phyloP scores from a whole-genome alignment of 2,329 filamentous ascomycete genomes.

The Ceratocystis albifundus region DNA sequence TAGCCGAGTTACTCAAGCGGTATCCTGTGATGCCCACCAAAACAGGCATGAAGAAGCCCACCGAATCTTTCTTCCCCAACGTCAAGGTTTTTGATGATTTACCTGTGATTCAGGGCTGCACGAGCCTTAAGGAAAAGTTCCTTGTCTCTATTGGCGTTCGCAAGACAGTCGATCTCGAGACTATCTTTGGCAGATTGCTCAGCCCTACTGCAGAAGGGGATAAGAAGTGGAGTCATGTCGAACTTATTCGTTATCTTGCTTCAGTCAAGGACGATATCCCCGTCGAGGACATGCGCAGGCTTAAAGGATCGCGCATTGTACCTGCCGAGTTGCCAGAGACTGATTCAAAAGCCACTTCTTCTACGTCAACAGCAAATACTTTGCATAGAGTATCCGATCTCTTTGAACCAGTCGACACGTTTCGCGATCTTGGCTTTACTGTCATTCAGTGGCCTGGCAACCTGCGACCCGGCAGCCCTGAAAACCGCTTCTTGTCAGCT shows the following conservation, averaged over 20 bases:
- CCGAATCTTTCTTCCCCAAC: constrained; percentile 81
- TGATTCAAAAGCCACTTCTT: constrained; percentile 32
- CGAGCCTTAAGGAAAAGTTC: constrained; percentile 82
- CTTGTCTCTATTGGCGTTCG: constrained; percentile 72
- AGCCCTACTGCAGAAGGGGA: constrained; percentile 43
- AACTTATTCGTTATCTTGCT: constrained; percentile 86
- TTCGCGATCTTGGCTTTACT: constrained; percentile 60
- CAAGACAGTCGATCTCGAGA: constrained; percentile 88
- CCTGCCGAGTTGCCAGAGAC: constrained; percentile 55
- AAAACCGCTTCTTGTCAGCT: constrained; percentile 60
- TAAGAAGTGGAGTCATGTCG: constrained; percentile 78
- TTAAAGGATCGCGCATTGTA: constrained; percentile 69
- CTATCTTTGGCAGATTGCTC: constrained; percentile 80
- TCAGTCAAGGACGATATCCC: constrained; percentile 88
- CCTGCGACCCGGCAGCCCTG: constrained; percentile 52
- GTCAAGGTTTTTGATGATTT: constrained; percentile 93
- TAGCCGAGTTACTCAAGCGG: constrained; percentile 43
- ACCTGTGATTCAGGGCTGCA: constrained; percentile 64
- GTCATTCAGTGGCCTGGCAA: constrained; percentile 71
- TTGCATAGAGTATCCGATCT: constrained; percentile 66
- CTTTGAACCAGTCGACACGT: constrained; percentile 62
- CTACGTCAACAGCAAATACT: constrained; percentile 42
- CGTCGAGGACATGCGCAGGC: constrained; percentile 61
- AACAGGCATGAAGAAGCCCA: constrained; percentile 72
- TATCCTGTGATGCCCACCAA: constrained; percentile 80